phyloP scores from a whole-genome alignment of 495 filamentous ascomycete species.

The Aspergillus indologenus region DNA sequence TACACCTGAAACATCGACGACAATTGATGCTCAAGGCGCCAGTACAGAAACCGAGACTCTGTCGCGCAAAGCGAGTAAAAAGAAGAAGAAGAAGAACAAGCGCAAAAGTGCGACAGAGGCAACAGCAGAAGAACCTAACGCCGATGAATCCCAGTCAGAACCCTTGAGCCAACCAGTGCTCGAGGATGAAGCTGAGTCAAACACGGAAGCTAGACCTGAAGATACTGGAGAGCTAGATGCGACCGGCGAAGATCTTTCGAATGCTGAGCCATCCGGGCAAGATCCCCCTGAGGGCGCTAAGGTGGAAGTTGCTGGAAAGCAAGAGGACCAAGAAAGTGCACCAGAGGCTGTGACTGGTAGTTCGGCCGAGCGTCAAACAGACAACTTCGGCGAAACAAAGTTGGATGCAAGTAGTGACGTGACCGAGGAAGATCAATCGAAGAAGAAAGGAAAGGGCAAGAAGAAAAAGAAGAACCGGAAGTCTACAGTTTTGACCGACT shows the following conservation, averaged over 20 bases:
- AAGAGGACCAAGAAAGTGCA: background rate
- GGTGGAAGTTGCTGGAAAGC: background rate
- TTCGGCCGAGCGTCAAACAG: constrained; percentile 1
- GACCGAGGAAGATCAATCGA: constrained; percentile 15
- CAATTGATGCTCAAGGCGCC: constrained; percentile 7
- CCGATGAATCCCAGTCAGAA: constrained; percentile 2
- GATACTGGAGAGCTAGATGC: background rate
- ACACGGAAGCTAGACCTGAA: constrained; percentile 5
- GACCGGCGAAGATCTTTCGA: background rate
- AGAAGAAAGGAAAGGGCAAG: constrained; percentile 35
- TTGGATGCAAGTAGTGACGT: constrained; percentile 12
- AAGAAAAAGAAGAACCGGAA: constrained; percentile 41
- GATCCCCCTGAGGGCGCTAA: background rate
- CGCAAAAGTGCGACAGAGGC: constrained; percentile 20
- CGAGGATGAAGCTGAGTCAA: constrained; percentile 12
- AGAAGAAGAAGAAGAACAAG: constrained; percentile 35
- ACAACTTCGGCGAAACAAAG: background rate
- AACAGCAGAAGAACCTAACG: constrained; percentile 3
- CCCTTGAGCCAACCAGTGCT: constrained; percentile 8
- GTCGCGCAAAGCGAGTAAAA: constrained; percentile 22
- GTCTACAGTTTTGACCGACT: constrained; percentile 25
- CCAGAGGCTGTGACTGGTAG: constrained; percentile 1
- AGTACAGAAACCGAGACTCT: constrained; percentile 14
- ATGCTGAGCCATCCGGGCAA: background rate
- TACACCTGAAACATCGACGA: background rate